A percentile compares a stretch with the other conserved stretches of the same genome.
Evolutionary conservation across 305 asterid genomes (phyloP).

Genomic region (Solanum hybrid): DNA sequence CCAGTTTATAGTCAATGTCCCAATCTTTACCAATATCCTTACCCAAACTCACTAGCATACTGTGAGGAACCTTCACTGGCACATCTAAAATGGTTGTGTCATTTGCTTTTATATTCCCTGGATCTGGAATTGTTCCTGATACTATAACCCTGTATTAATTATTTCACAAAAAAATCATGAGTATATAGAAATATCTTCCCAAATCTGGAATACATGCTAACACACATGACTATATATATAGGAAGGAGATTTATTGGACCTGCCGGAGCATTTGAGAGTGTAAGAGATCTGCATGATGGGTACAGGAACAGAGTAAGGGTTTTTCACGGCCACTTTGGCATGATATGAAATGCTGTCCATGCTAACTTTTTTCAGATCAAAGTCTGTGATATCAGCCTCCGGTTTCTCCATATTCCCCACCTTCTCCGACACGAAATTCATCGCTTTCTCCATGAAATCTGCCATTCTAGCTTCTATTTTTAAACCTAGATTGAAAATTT

Average conservation of each 20-base stretch:
- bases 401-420: conserved; percentile 32
- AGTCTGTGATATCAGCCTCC: conserved; percentile 41
- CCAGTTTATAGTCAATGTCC: conserved; percentile 23
- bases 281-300: conserved; percentile 45
- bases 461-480: conserved; percentile 3
- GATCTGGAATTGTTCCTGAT: conserved; percentile 23
- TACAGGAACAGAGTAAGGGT: conserved; percentile 44
- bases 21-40: conserved; percentile 26
- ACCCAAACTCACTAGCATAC: conserved; percentile 15
- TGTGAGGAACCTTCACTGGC: conserved; percentile 21
- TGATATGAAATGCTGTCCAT: conserved; percentile 34
- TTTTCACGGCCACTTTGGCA: conserved; percentile 33
- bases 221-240: no score
- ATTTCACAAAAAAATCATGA: not conserved
- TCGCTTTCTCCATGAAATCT: conserved; percentile 34
- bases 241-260: conserved; percentile 5
- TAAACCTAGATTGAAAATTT: not conserved
- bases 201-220: no score
- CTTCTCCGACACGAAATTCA: conserved; percentile 30
- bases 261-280: conserved; percentile 32
- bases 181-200: not conserved
- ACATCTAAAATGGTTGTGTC: conserved; percentile 23
- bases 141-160: conserved; percentile 26
- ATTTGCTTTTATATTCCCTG: conserved; percentile 20
- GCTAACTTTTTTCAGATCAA: conserved; percentile 41